Base-by-base conservation (phyloP, 164 flowering plant species). In the Magnolia kwangsiensis region DNA sequence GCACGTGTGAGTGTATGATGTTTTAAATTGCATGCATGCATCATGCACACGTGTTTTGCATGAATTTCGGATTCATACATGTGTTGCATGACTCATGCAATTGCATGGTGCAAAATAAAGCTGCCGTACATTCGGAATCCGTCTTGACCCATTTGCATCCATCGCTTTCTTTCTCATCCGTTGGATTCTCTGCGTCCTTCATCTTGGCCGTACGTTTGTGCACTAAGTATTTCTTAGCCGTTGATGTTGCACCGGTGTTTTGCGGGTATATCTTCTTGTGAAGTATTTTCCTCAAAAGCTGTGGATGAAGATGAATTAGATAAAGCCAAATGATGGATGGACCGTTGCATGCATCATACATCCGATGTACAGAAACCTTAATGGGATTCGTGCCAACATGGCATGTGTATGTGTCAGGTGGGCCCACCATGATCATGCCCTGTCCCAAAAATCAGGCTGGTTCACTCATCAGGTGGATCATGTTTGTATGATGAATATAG, bases 111-210 rank as follows among this genome's bases (percentile, higher is more conserved):
- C 45, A 37, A 37, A 37, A 37, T 37, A 37, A 37, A 37, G 29
- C 7, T 14, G 27, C n/a, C 75, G 29, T 75, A 75, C 77, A 75
- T 76, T 94, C 97, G n/a, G 97, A 91, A 81, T 94, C 97, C 3
- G 97, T 94, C 76, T 94, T 94, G 67, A 87, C 97, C 98, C 98
- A 94, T 88, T 89, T 92, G 68, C 82, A 78, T 69, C 83, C 87
- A 71, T 84, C 85, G 14, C 72, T 72, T 61, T 69, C 74, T 71
- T 71, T 81, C 29, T 82, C 31, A 85, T 16, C 65, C 13, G 50
- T 49, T 37, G 5, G 51, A 20, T 89, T 87, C 68, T 85, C 86
- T 24, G 84, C 89, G 13, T 55, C 61, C 2, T 77, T 80, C 50
- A n/a, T 67, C 31, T 83, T 79, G 2, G 78, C 29, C 13, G 37